Conservation (phyloP, 1,284 basidiomycete genomes). For the Microbotryum intermedium region DNA sequence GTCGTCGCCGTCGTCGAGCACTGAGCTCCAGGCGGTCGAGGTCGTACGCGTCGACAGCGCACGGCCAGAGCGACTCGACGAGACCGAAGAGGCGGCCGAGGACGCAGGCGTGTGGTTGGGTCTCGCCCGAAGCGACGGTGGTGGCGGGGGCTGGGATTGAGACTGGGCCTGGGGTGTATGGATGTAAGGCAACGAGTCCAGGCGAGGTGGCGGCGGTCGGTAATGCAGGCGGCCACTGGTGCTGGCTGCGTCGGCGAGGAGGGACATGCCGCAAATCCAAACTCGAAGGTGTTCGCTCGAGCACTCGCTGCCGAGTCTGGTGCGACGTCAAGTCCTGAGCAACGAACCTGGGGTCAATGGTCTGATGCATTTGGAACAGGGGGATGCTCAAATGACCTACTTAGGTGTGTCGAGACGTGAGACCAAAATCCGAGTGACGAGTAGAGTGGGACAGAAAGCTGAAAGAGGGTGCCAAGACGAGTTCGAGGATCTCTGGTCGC, state of each 20-base stretch:
- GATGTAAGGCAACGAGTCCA: background rate
- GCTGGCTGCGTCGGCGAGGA: background rate
- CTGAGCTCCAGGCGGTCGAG: constrained; percentile 1
- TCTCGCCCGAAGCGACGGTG: background rate
- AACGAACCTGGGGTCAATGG: too few species aligned
- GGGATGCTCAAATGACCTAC: too few species aligned
- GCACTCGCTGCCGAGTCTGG: too few species aligned
- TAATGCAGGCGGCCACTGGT: background rate
- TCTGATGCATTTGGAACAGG: too few species aligned
- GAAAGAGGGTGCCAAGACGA: too few species aligned
- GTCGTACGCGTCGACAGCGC: background rate
- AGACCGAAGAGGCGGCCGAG: background rate
- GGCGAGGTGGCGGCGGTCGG: background rate
- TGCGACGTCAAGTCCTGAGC: too few species aligned
- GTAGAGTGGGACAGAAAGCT: too few species aligned
- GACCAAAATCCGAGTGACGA: too few species aligned
- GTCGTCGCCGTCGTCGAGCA: background rate
- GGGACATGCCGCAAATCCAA: too few species aligned
- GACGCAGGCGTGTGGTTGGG: background rate
- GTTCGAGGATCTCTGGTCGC: too few species aligned
- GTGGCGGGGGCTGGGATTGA: background rate
- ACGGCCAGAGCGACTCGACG: constrained; percentile 2
- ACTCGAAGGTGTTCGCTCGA: too few species aligned
- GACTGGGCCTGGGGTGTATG: background rate
- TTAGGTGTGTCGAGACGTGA: too few species aligned